Conservation (phyloP, 306 rosid species). For the Malus fusca region DNA sequence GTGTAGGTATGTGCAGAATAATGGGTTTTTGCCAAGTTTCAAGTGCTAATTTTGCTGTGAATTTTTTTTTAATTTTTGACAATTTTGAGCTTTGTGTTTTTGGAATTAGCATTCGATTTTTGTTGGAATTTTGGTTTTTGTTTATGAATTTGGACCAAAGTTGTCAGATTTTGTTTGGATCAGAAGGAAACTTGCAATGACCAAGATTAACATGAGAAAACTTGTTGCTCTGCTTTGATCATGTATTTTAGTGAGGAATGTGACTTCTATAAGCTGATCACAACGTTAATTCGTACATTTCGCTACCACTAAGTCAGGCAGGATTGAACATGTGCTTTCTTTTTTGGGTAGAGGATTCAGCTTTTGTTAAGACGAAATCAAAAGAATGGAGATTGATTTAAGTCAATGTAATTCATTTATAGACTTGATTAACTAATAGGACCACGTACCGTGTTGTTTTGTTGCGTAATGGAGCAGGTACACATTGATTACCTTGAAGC, state of each 20-base stretch:
- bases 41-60: neutral
- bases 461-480: conserved; percentile 44
- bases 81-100: conserved; percentile 2
- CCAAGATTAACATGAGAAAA: neutral
- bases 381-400: neutral
- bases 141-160: conserved; percentile 1
- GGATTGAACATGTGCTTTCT: neutral
- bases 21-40: neutral
- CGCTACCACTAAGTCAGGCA: neutral
- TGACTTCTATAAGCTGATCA: neutral
- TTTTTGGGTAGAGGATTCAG: neutral
- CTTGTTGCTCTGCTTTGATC: neutral
- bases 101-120: neutral
- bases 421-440: neutral
- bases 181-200: neutral
- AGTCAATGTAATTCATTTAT: neutral
- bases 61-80: neutral
- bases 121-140: neutral
- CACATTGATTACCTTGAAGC: conserved; percentile 91
- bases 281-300: neutral
- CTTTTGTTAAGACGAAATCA: neutral
- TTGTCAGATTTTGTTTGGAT: neutral
- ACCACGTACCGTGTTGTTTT: neutral
- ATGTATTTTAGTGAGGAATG: neutral
- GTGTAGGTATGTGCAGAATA: neutral